Evolutionary conservation across 257 asterid genomes (phyloP), one percentile per base, ranked within the genome.

Genomic region (Galeopsis tetrahit): DNA sequence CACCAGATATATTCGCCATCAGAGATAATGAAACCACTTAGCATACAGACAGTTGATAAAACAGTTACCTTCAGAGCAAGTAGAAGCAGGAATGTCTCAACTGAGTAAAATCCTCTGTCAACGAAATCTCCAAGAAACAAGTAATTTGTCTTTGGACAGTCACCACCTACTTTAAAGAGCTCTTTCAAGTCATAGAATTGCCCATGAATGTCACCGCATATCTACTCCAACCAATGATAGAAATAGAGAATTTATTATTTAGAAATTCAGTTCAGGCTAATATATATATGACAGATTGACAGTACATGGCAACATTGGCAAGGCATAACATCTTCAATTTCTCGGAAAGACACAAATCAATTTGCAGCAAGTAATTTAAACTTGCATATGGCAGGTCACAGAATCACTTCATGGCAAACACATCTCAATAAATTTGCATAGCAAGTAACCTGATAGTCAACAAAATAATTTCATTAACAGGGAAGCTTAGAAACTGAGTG

Each of bases 161-260:
- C 97, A 70, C 96, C 97, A 32, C 98, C 98, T 38, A 90, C 98
- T 82, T 80, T 90, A 77, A 93, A 93, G 73, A 93, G 92, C 84
- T 93, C 96, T 79, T 93, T 90, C 98, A 93, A 80, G 89, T 93
- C 98, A 85, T 93, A 90, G 79, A 93, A 90, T 73, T 93, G 98
- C 66, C 98, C 97, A 7, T 93, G 98, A 61, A 93, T 93, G 85
- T 93, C 98, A 56, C 98, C 98, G 80, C 98, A 93, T 59, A 93
- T 90, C 98, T 90, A 81, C 56, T 80, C 68, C 70, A 70, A 70
- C 60, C 53, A 81, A n/a, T 13, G 34, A 66, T 3, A 31, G 34
- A 80, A 38, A 63, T 7, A 70, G 58, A 14, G 56, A 60, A 56
- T 17, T 63, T 61, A 48, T 40, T 14, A 42, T 46, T 48, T 55